Evolutionary conservation across 73 alveolate species (phyloP).

Genomic region (Uronychia binucleata): DNA sequence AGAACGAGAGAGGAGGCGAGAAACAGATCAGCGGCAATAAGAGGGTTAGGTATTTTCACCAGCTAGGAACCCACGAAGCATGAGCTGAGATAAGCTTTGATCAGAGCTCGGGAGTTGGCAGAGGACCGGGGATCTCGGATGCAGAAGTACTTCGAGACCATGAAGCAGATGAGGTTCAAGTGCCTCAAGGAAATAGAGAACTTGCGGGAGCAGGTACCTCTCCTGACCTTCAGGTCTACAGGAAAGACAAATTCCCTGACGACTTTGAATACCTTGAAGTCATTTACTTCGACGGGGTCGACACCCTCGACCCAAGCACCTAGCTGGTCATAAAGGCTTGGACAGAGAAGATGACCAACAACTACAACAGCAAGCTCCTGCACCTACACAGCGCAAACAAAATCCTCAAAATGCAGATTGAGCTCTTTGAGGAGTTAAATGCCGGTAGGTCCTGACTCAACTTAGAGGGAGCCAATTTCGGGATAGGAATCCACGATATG

Average conservation of each 20-base stretch:
- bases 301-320: slow-evolving; percentile 11
- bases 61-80: background rate
- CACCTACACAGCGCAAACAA: slow-evolving; percentile 10
- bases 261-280: slow-evolving; percentile 52
- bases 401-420: background rate
- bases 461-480: background rate
- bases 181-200: background rate
- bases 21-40: background rate
- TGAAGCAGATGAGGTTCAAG: background rate
- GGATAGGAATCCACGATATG: slow-evolving; percentile 42
- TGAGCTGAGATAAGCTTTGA: background rate
- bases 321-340: slow-evolving; percentile 9
- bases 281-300: slow-evolving; percentile 40
- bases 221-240: background rate
- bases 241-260: background rate
- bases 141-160: background rate
- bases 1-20: no score
- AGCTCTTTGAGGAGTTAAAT: background rate
- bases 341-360: slow-evolving; percentile 14
- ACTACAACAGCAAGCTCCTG: slow-evolving; percentile 8
- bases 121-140: background rate
- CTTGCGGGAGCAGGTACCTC: background rate
- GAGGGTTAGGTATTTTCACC: background rate
- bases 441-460: background rate
- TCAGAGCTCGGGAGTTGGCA: background rate